Evolutionary conservation across 345 rosid genomes (phyloP), one percentile per base, ranked within the genome.

Genomic region (Erucastrum elatum): DNA sequence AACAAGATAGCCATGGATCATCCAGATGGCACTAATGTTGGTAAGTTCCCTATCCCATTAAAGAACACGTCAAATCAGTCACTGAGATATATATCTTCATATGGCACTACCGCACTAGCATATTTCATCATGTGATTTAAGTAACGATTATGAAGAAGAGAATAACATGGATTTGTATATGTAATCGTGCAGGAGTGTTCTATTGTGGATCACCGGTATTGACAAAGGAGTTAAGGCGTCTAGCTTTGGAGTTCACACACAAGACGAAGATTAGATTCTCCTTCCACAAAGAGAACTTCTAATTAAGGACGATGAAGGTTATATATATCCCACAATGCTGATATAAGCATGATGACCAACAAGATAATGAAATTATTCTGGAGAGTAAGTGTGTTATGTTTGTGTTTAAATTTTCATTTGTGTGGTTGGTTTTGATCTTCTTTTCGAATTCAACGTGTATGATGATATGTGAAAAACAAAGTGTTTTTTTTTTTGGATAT

Each of bases 271-370:
- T 92, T 66, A 89, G 85, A 72, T 91, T 91, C 79, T 85, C 89
- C 65, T 91, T 91, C 79, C 97, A 91, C 68, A 89, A 89, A 76
- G 97, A 91, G 76, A 91, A 89, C 65, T 91, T 89, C 71, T 89
- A 10, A 3, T 26, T 59, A 78, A 87, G 30, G 67, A 58, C 39
- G n/a, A 41, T 13, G 62, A 41, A 71, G 62, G 67, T n/a, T n/a
- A n/a, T n/a, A 17, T 72, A 30, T 53, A 63, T 31, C 58, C 64
- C 31, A 75, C 66, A 55, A 64, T 51, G 70, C 21, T 70, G 44
- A 51, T 51, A 34, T 34, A 15, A 70, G 31, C 35, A 63, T 64
- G 66, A 58, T 65, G 65, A 30, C 10, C 4, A 64, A 64, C 12
- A 64, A 77, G 31, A 35, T 37, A 35, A 39, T 37, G 46, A 35